A percentile compares a stretch with the other conserved stretches of the same genome.
These are phyloP conservation scores for Guyanaporus albipodus DNA, from an alignment of 768 basidiomycete species.

Conservation along the genomic window DNA sequence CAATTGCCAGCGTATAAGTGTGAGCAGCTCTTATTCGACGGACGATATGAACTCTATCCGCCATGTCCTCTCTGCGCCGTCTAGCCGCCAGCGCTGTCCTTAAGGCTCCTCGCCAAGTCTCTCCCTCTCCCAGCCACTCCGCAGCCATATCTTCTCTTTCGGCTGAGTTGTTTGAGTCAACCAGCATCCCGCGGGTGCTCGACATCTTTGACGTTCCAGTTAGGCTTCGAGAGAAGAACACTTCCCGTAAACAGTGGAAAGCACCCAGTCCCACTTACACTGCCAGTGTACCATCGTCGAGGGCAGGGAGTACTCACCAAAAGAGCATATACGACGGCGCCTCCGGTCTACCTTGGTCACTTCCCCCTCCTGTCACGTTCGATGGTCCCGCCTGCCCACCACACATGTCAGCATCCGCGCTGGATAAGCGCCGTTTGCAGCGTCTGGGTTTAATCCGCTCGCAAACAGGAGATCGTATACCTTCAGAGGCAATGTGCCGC, in stretches of 20 bases:
- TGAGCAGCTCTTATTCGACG: not conserved
- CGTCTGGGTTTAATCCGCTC: conserved; percentile 5
- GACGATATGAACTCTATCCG: not conserved
- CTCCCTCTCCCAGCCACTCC: conserved; percentile 14
- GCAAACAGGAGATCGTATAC: conserved; percentile 1
- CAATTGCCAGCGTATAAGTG: conserved; percentile 17
- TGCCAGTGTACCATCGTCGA: conserved; percentile 6
- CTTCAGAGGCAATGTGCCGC: conserved; percentile 2
- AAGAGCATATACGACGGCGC: conserved; percentile 4
- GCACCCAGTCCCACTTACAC: conserved; percentile 1
- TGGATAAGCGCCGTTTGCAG: conserved; percentile 9
- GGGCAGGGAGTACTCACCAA: conserved; percentile 4
- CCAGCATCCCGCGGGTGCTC: conserved; percentile 35
- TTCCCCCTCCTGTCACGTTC: conserved; percentile 44
- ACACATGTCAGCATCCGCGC: conserved; percentile 15
- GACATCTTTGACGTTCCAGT: conserved; percentile 52
- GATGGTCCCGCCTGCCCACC: conserved; percentile 46
- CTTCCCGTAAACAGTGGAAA: conserved; percentile 19
- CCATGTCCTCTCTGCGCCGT: conserved; percentile 18
- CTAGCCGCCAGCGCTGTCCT: conserved; percentile 6
- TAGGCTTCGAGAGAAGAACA: conserved; percentile 35
- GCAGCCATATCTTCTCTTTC: conserved; percentile 12
- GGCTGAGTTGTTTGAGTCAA: not conserved
- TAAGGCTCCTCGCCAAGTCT: conserved; percentile 9
- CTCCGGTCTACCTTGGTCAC: conserved; percentile 26